phyloP scores from a whole-genome alignment of 164 flowering plant genomes.

The Aristolochia contorta region DNA sequence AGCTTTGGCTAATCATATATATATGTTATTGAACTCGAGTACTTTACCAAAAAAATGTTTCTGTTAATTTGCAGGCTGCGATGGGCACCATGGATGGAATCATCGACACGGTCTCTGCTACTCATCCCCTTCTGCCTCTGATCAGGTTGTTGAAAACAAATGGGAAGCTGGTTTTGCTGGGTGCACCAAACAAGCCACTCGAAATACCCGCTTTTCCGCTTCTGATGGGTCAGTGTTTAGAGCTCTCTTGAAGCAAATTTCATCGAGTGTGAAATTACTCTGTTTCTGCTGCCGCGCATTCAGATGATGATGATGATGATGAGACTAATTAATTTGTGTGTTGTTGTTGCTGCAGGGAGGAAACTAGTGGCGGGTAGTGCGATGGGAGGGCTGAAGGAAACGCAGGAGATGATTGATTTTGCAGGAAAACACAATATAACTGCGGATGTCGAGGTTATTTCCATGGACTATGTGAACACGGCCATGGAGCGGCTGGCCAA shows the following conservation, averaged over 20 bases:
- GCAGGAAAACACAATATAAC: slow-evolving; percentile 38
- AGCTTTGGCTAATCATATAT: too few relatives aligned
- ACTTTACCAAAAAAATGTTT: too few relatives aligned
- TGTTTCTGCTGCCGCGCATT: too few relatives aligned
- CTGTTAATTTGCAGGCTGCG: slow-evolving; percentile 19
- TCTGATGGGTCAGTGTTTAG: slow-evolving; percentile 19
- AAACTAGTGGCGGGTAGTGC: slow-evolving; percentile 33
- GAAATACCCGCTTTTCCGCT: slow-evolving; percentile 31
- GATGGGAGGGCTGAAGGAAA: slow-evolving; percentile 56
- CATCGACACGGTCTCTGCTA: slow-evolving; percentile 35
- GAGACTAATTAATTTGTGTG: not conserved
- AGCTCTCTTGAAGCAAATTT: not conserved
- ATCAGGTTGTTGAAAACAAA: slow-evolving; percentile 24
- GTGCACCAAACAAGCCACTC: slow-evolving; percentile 31
- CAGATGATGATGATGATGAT: too few relatives aligned
- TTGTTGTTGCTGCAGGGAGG: slow-evolving; percentile 25
- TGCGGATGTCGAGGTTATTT: slow-evolving; percentile 36
- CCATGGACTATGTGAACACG: slow-evolving; percentile 37
- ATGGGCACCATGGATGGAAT: slow-evolving; percentile 37
- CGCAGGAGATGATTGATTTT: slow-evolving; percentile 57
- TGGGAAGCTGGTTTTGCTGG: slow-evolving; percentile 37
- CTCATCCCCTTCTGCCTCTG: slow-evolving; percentile 29
- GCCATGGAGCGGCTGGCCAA: slow-evolving; percentile 41
- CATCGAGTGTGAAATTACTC: not conserved
- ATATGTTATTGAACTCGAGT: too few relatives aligned